Evolutionary conservation across 2,329 filamentous ascomycete genomes (phyloP), one percentile per base, ranked within the genome.

Genomic region (Sporothrix curviconia): DNA sequence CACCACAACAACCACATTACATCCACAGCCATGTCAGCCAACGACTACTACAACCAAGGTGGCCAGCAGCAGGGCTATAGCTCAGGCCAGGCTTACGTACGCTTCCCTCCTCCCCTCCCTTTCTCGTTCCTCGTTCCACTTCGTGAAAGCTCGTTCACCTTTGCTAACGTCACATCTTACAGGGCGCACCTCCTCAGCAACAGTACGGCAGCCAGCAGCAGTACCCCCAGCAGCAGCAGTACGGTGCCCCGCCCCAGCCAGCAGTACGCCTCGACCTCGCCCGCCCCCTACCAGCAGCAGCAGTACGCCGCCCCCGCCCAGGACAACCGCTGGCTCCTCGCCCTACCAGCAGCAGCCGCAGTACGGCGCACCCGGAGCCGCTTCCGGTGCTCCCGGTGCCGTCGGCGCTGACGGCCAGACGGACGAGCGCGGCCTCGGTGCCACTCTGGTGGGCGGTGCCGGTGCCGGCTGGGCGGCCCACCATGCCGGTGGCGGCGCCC

Each of bases 351-450:
- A 44, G 17, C 66, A 66, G 50, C 61, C 65, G 6, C 66, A 68
- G 30, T 62, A 69, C 49, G 66, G 60, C 37, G 28, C 62, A 57
- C n/a, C 36, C 19, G 47, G 47, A 37, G 36, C 19, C 47, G 32
- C 14, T 14, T 34, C 43, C 17, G 67, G 66, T 28, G 32, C 24
- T 9, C 71, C 70, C 5, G 39, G 43, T n/a, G 56, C 34, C 7
- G 49, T 40, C 49, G 25, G 24, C 4, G 30, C 42, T 4, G 67
- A 72, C 37, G 39, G 49, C 47, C 43, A 54, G 11, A 67, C 71
- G 40, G 74, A 72, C 34, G 80, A 83, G n/a, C 77, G 79, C 49
- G 81, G 81, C 34, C 73, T 84, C 17, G 79, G 78, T 4, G 77
- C 80, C 1, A 76, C 79, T 3, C 64, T 83, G 25, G 62, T 79